These are phyloP conservation scores for Chlorella sp. DNA, from an alignment of 139 green algal genomes.

Conservation along the genomic window DNA sequence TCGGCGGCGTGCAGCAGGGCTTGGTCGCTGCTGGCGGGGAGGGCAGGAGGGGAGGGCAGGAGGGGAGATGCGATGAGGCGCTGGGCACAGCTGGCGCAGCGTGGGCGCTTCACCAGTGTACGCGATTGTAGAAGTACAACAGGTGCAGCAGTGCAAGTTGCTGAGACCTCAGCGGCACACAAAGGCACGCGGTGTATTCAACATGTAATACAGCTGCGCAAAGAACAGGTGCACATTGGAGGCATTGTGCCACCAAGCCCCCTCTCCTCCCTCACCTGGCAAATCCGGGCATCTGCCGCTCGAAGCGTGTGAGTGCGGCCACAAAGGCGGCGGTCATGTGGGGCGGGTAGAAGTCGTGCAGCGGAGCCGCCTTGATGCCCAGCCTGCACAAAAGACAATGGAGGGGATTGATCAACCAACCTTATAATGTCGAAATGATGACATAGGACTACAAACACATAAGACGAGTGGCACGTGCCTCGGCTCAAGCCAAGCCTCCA, in stretches of 20 bases:
- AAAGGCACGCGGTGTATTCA: too few species aligned
- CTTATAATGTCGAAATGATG: too few species aligned
- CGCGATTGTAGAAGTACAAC: neutral
- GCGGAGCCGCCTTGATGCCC: slow-evolving; percentile 59
- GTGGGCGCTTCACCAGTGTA: neutral
- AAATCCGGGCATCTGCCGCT: slow-evolving; percentile 67
- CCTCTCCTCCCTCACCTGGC: neutral
- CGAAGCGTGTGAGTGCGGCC: slow-evolving; percentile 65
- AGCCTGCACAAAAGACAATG: slow-evolving; percentile 49
- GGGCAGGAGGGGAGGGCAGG: neutral
- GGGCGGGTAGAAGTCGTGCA: slow-evolving; percentile 79
- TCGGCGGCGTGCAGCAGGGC: slow-evolving; percentile 80
- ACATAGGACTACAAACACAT: too few species aligned
- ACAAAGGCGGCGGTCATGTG: slow-evolving; percentile 64
- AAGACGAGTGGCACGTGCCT: neutral
- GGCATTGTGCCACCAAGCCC: too few species aligned
- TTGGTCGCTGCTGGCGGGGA: slow-evolving; percentile 23
- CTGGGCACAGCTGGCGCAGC: neutral
- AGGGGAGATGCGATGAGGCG: neutral
- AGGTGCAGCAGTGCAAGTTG: neutral
- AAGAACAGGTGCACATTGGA: too few species aligned
- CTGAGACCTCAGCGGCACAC: too few species aligned
- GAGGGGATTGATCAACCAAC: neutral
- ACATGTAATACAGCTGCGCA: too few species aligned
- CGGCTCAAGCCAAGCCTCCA: neutral